Base-by-base conservation (phyloP, 768 basidiomycete species). In the Leccinum imitatum region DNA sequence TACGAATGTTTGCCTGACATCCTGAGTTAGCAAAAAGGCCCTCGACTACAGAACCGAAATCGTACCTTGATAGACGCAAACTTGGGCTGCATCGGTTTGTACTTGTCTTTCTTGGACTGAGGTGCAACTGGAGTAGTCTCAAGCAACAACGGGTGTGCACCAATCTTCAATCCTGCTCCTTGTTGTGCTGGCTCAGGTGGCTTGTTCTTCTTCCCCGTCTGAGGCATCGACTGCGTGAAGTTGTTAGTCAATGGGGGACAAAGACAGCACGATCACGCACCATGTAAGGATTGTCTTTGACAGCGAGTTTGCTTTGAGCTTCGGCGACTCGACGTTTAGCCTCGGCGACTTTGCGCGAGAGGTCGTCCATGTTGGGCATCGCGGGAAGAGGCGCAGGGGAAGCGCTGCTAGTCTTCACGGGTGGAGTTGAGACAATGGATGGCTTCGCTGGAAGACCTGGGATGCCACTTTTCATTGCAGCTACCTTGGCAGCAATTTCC, bases 81-180 rank as follows among this genome's bases (percentile, higher is more conserved):
- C 75, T 99, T 99, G 53, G 97, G 97, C 63, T 95, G 95, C 95
- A 99, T 98, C 17, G 96, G 94, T 72, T 95, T 96, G 76, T 97
- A 97, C 62, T 90, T 78, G 73, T 97, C 93, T 73, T 95, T 93
- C 76, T 91, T 91, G 27, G 87, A 87, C 74, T 87, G 87, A 3
- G 82, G 83, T 4, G 81, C 76, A 3, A 76, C 68, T 7, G 83
- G 78, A 4, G 70, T 73, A 4, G 78, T 82, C 50, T 94, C 92
- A 39, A 95, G 79, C 25, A 96, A 74, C 23, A 95, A 78, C 3
- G 93, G 93, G 71, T 95, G 93, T 0, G 93, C 93, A 2, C 91
- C 87, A 90, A 95, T 94, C 72, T 91, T 91, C 56, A 95, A 77
- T 15, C 92, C 92, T 4, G 87, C 87, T 52, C 92, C 90, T 73